phyloP scores from a whole-genome alignment of 176 grass and related monocot species.

The Otatea glauca region DNA sequence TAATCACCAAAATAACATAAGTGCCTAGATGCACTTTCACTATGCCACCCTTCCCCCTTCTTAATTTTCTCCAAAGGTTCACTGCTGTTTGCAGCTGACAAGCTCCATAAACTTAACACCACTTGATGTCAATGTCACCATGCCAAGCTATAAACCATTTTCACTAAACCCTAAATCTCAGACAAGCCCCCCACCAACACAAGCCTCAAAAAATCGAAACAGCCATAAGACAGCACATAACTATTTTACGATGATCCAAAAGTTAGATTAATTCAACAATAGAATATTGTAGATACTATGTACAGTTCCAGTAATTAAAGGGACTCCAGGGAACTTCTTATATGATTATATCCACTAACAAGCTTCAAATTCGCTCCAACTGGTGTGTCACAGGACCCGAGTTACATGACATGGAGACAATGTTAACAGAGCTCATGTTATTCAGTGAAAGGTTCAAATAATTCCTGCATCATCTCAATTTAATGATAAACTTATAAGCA shows the following conservation, averaged over 20 bases:
- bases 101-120: neutral
- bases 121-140: neutral
- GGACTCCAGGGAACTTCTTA: neutral
- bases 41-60: too few species aligned
- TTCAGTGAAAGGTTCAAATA: too few species aligned
- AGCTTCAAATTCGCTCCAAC: neutral
- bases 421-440: too few species aligned
- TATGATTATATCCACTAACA: neutral
- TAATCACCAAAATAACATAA: too few species aligned
- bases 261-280: slow-evolving; percentile 7
- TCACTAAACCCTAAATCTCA: neutral
- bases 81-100: slow-evolving; percentile 10
- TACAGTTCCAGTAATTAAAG: neutral
- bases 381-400: neutral
- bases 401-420: too few species aligned
- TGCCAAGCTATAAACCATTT: neutral
- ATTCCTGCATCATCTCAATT: too few species aligned
- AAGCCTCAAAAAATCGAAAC: neutral
- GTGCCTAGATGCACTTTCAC: too few species aligned
- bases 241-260: neutral
- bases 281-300: neutral
- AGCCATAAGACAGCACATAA: neutral
- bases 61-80: neutral
- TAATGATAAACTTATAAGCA: neutral
- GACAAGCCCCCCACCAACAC: neutral